Percentiles rank a stretch among this genome's conserved stretches.
phyloP scores from a whole-genome alignment of 2,329 filamentous ascomycete species.

The Plectosphaerella sp. region DNA sequence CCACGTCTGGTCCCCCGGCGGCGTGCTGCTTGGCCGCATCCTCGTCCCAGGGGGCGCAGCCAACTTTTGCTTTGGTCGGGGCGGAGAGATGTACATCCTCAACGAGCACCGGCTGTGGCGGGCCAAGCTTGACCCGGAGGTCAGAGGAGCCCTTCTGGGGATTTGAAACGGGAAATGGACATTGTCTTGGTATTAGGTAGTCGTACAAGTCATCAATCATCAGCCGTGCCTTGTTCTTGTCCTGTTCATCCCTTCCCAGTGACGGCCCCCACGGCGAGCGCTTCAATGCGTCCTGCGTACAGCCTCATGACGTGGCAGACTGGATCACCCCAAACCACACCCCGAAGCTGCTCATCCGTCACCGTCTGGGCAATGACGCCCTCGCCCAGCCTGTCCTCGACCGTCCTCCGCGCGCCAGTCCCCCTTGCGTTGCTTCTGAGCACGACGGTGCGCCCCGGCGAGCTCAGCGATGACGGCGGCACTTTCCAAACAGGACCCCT shows the following conservation, averaged over 20 bases:
- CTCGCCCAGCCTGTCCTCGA: slow-evolving; percentile 46
- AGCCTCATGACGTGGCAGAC: slow-evolving; percentile 75
- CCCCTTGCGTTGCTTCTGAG: slow-evolving; percentile 47
- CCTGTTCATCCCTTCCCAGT: slow-evolving; percentile 30
- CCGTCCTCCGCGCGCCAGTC: slow-evolving; percentile 39
- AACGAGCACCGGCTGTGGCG: slow-evolving; percentile 41
- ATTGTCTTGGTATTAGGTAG: too few species aligned
- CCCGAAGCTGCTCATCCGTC: slow-evolving; percentile 62
- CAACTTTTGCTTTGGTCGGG: slow-evolving; percentile 42
- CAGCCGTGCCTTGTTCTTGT: too few species aligned
- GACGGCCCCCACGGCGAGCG: slow-evolving; percentile 64
- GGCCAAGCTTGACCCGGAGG: slow-evolving; percentile 23
- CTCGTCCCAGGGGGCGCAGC: slow-evolving; percentile 34
- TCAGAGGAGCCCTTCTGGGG: slow-evolving; percentile 18
- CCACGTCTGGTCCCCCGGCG: slow-evolving; percentile 41
- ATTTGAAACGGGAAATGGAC: not conserved
- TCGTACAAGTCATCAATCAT: too few species aligned
- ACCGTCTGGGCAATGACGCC: slow-evolving; percentile 66
- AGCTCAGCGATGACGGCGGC: slow-evolving; percentile 62
- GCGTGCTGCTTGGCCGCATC: slow-evolving; percentile 40
- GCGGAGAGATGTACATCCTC: slow-evolving; percentile 38
- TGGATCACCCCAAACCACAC: slow-evolving; percentile 76
- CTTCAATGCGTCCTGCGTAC: slow-evolving; percentile 69
- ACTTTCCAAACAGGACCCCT: slow-evolving; percentile 52
- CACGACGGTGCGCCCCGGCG: slow-evolving; percentile 65